Evolutionary conservation across 179 eudicot genomes (phyloP).

Genomic region (Silene noctiflora): DNA sequence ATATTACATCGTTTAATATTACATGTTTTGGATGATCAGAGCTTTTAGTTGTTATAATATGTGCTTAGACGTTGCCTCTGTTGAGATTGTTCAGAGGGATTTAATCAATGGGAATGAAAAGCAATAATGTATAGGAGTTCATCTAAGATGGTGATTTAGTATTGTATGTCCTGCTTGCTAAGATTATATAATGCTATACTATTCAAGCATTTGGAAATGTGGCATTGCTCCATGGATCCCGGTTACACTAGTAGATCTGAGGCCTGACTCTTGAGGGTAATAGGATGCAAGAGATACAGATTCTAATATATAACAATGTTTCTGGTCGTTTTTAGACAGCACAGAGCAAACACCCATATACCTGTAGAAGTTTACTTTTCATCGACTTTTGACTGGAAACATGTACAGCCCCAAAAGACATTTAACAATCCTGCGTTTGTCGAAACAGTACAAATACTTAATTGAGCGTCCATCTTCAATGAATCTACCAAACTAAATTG

Average conservation of each 20-base stretch:
- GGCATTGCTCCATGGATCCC: background rate
- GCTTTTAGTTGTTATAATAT: no score
- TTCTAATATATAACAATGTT: background rate
- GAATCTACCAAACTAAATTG: background rate
- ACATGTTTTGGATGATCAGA: no score
- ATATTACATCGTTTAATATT: background rate
- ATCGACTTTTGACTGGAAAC: no score
- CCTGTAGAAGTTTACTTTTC: no score
- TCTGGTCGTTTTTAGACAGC: background rate
- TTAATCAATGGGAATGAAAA: no score
- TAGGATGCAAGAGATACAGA: background rate
- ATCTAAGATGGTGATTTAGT: background rate
- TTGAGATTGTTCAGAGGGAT: background rate
- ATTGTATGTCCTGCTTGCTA: background rate
- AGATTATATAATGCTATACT: no score
- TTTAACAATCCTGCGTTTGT: no score
- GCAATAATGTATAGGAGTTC: background rate
- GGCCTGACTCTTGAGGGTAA: background rate
- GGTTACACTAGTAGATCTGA: background rate
- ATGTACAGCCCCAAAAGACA: no score
- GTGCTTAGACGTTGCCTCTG: no score
- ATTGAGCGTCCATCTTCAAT: background rate
- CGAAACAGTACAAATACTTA: no score
- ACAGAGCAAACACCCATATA: no score
- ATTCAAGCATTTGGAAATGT: background rate